phyloP scores from a whole-genome alignment of 139 green algal species.

The Asterochloris sp. region DNA sequence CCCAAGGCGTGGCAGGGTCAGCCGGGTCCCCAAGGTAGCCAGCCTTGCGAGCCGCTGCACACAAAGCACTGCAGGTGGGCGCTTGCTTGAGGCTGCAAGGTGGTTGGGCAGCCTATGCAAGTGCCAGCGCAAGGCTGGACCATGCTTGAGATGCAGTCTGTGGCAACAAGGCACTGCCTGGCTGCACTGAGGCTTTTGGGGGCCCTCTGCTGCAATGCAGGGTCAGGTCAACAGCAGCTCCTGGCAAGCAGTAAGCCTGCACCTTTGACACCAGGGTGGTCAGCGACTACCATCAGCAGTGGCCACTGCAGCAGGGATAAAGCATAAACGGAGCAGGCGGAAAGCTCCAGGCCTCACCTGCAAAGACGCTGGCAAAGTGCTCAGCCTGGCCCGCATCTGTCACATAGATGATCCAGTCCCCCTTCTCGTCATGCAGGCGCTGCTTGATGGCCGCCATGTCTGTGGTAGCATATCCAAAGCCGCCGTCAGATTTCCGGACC shows the following conservation, averaged over 20 bases:
- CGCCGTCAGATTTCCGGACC: constrained; percentile 93
- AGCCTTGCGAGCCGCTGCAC: constrained; percentile 55
- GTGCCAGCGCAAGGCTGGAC: too few species aligned
- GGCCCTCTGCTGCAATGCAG: too few species aligned
- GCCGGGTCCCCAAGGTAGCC: constrained; percentile 53
- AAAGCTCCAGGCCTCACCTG: constrained; percentile 19
- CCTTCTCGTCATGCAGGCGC: constrained; percentile 78
- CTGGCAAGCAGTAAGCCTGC: too few species aligned
- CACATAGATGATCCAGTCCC: constrained; percentile 97
- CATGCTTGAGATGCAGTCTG: too few species aligned
- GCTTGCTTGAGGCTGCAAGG: background rate
- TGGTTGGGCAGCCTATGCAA: background rate
- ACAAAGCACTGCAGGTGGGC: background rate
- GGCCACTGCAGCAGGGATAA: too few species aligned
- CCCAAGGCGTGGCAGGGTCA: constrained; percentile 22
- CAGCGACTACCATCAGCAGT: too few species aligned
- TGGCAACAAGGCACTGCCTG: too few species aligned
- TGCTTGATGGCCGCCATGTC: constrained; percentile 90
- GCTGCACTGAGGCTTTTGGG: too few species aligned
- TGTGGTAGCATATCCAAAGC: constrained; percentile 94
- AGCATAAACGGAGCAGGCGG: too few species aligned
- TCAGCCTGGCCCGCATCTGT: constrained; percentile 88
- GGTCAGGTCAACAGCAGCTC: too few species aligned
- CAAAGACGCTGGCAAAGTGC: constrained; percentile 78
- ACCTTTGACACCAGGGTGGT: too few species aligned